Evolutionary conservation across 1,284 basidiomycete genomes (phyloP), one percentile per base, ranked within the genome.

Genomic region (Boletus mariae): DNA sequence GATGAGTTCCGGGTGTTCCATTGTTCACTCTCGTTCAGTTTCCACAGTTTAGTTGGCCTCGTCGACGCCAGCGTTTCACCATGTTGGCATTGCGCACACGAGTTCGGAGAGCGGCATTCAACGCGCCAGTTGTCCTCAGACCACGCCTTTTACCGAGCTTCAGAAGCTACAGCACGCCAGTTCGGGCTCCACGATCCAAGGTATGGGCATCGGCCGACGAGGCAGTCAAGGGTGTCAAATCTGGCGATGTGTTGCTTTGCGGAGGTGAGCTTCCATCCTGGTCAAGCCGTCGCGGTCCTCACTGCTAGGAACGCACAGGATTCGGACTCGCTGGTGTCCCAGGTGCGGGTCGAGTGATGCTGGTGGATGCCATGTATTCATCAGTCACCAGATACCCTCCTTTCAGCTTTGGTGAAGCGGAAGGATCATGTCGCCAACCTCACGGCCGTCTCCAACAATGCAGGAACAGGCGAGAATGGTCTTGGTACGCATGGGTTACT

Each of bases 361-460:
- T 26, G 7, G 26, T 3, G 5, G 15, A 32, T 44, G 3, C n/a
- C 17, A n/a, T 3, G 32, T 34, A 34, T 41, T 54, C 47, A 57
- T 29, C 13, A 11, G 6, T 13, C 37, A 51, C 25, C 52, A 83
- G 94, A 96, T 70, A 95, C 93, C 1, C 76, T 97, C 51, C 87
- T 97, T 43, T 75, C 74, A n/a, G 94, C 94, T 2, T 75, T 97
- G 41, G 74, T 82, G 20, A 82, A 83, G 62, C 80, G 90, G 52
- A 80, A 80, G 54, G 87, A 92, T 45, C 20, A 20, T 20, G 80
- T 96, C 29, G 74, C 70, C 42, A 77, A 85, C 60, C 73, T 97
- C 47, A 94, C 86, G 15, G 91, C 86, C 43, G 87, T 95, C 38
- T 94, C 92, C 13, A 97, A 97, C 71, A 96, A 97, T 73, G 90